phyloP scores from a whole-genome alignment of 495 filamentous ascomycete species.

The Daldinia grandis region DNA sequence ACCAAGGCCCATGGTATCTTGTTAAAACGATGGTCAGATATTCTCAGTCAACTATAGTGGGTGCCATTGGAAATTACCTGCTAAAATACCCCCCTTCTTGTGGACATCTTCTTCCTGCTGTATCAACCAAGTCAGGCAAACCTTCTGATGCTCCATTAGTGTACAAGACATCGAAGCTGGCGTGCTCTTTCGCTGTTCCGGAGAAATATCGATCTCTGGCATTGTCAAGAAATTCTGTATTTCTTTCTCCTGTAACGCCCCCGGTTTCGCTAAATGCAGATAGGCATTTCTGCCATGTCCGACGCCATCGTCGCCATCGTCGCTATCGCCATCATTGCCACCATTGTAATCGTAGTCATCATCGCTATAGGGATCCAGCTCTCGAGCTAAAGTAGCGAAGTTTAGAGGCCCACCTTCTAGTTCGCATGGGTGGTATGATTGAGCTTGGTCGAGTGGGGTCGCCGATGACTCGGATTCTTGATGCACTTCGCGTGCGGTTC shows the following conservation, averaged over 20 bases:
- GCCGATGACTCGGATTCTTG: constrained; percentile 6
- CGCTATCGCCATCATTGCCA: neutral
- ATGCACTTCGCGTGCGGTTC: constrained; percentile 14
- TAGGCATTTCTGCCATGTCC: constrained; percentile 6
- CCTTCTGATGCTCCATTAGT: constrained; percentile 83
- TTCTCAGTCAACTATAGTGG: neutral
- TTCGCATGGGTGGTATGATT: neutral
- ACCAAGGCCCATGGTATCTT: constrained; percentile 92
- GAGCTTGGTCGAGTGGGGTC: constrained; percentile 5
- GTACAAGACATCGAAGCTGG: constrained; percentile 70
- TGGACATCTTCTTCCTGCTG: constrained; percentile 72
- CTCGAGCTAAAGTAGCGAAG: neutral
- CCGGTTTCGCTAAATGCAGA: neutral
- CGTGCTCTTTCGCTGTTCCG: constrained; percentile 50
- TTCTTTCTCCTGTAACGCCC: constrained; percentile 18
- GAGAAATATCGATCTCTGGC: constrained; percentile 41
- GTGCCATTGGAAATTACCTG: constrained; percentile 45
- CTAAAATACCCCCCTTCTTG: constrained; percentile 84
- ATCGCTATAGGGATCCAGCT: neutral
- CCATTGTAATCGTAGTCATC: neutral
- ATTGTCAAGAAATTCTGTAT: constrained; percentile 32
- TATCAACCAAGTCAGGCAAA: constrained; percentile 84
- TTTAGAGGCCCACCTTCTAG: neutral
- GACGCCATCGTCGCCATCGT: neutral
- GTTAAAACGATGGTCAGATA: constrained; percentile 7